phyloP scores from a whole-genome alignment of 2,329 filamentous ascomycete species.

The Pyrenophora tritici-repentis region DNA sequence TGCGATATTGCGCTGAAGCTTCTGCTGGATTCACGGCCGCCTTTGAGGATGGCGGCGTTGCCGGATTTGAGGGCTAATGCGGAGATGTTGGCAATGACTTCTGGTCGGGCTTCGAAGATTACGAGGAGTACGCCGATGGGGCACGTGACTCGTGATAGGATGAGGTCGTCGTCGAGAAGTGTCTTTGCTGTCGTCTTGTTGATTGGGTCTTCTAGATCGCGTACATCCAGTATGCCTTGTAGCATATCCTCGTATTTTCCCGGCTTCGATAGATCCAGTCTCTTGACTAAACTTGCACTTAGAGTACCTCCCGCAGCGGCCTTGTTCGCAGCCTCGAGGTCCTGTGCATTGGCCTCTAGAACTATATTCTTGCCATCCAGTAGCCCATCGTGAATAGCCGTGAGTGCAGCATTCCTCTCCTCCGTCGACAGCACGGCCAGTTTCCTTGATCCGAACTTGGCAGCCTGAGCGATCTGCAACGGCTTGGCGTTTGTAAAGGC shows the following conservation, averaged over 20 bases:
- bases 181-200: slow-evolving; percentile 84
- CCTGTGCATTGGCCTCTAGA: slow-evolving; percentile 81
- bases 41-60: slow-evolving; percentile 96
- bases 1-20: slow-evolving; percentile 92
- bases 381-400: slow-evolving; percentile 80
- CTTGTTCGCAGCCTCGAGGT: slow-evolving; percentile 74
- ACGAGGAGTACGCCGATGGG: slow-evolving; percentile 97
- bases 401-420: slow-evolving; percentile 83
- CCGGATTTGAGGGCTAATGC: slow-evolving; percentile 95
- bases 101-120: slow-evolving; percentile 96
- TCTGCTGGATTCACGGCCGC: slow-evolving; percentile 92
- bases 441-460: slow-evolving; percentile 79
- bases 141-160: slow-evolving; percentile 85
- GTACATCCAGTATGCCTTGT: slow-evolving; percentile 88
- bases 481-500: slow-evolving; percentile 87
- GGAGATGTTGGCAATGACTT: slow-evolving; percentile 98
- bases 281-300: slow-evolving; percentile 81
- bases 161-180: slow-evolving; percentile 81
- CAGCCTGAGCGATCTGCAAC: slow-evolving; percentile 74
- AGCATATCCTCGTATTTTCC: slow-evolving; percentile 99
- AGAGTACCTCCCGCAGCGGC: slow-evolving; percentile 77
- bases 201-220: slow-evolving; percentile 82
- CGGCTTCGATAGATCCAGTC: slow-evolving; percentile 81
- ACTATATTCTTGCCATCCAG: slow-evolving; percentile 72
- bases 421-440: slow-evolving; percentile 77